Conservation (phyloP, 345 rosid species). For the Diplotaxis tenuifolia region DNA sequence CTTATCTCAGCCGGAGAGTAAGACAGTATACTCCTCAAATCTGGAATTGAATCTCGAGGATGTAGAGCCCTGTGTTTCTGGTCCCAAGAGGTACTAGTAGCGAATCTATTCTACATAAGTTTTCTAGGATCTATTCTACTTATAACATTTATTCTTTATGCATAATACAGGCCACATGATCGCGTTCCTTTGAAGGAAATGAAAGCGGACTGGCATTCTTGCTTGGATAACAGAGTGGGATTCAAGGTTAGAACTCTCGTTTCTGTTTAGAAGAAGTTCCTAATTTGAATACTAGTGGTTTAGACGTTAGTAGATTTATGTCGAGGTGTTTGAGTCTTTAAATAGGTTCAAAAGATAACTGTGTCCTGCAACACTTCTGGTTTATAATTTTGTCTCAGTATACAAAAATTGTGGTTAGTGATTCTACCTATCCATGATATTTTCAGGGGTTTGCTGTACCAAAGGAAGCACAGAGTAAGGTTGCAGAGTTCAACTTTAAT, state of each 20-base stretch:
- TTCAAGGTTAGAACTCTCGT: constrained; percentile 61
- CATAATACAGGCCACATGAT: constrained; percentile 72
- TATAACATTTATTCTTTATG: neutral
- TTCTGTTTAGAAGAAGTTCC: constrained; percentile 4
- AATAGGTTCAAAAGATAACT: neutral
- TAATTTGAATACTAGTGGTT: neutral
- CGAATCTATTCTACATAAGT: neutral
- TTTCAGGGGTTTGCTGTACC: constrained; percentile 77
- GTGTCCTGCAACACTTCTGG: constrained; percentile 1
- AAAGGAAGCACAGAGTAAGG: constrained; percentile 74
- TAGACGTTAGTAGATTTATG: constrained; percentile 5
- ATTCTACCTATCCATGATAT: neutral
- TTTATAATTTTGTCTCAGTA: neutral
- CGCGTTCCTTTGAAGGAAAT: constrained; percentile 87
- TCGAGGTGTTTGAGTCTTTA: neutral
- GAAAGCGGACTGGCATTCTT: constrained; percentile 98
- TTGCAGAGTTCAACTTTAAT: constrained; percentile 59
- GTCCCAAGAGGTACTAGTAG: constrained; percentile 36
- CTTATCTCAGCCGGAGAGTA: constrained; percentile 69
- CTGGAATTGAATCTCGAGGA: constrained; percentile 69
- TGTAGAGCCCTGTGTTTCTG: constrained; percentile 95
- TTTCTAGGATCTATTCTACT: neutral
- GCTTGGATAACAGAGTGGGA: constrained; percentile 84
- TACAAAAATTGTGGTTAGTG: neutral
- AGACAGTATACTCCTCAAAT: constrained; percentile 76